A percentile compares a stretch with the other conserved stretches of the same genome.
Evolutionary conservation across 2,329 filamentous ascomycete species (phyloP).

Genomic region (Penicillium sp.): DNA sequence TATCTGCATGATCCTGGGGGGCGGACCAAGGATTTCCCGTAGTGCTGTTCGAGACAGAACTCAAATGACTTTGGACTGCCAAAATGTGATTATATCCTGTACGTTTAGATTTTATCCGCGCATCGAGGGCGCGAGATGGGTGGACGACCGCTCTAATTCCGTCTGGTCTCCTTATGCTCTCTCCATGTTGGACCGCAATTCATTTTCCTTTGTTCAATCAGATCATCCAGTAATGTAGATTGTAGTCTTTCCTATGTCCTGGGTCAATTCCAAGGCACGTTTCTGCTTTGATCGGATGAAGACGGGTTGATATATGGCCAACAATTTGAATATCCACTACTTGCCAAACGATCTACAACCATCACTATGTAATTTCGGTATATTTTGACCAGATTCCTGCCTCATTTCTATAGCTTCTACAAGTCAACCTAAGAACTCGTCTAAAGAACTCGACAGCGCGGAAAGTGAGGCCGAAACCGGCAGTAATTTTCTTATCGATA

Average conservation of each 20-base stretch:
- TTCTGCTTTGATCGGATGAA: not conserved
- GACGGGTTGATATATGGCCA: not conserved
- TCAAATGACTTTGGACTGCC: constrained; percentile 21
- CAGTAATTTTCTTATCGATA: constrained; percentile 38
- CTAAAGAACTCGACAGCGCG: constrained; percentile 3
- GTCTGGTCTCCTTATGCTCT: constrained; percentile 29
- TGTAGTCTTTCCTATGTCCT: not conserved
- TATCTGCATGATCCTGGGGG: constrained; percentile 13
- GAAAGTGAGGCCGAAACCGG: constrained; percentile 31
- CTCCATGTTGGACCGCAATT: constrained; percentile 31
- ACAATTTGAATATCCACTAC: not conserved
- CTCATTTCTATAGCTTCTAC: too few relatives aligned
- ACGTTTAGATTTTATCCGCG: constrained; percentile 42
- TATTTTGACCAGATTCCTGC: not conserved
- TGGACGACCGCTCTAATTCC: constrained; percentile 28
- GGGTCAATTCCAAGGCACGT: not conserved
- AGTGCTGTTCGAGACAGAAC: constrained; percentile 10
- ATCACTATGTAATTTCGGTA: not conserved
- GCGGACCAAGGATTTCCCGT: constrained; percentile 9
- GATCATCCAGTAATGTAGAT: not conserved
- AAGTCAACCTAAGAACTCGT: not conserved
- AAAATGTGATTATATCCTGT: constrained; percentile 44
- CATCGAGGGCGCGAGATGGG: constrained; percentile 30
- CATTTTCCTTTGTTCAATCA: constrained; percentile 36
- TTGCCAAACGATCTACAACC: not conserved